Evolutionary conservation across 495 filamentous ascomycete species (phyloP).

Genomic region (Entonaema liquescens): DNA sequence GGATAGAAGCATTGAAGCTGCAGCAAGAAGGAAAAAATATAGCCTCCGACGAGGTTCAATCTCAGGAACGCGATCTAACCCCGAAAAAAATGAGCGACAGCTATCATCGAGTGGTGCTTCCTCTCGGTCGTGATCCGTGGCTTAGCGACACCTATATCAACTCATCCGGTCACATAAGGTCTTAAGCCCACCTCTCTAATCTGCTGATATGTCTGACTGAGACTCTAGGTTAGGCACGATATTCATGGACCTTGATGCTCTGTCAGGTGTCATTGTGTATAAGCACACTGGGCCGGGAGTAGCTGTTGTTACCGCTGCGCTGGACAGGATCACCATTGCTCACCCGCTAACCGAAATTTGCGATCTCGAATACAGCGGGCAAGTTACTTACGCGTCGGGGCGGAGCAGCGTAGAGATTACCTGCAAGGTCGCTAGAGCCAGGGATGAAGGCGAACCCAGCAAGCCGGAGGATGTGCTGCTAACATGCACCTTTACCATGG

Average conservation of each 20-base stretch:
- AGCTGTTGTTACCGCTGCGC: conserved; percentile 82
- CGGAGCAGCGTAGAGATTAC: conserved; percentile 84
- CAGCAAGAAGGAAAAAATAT: conserved; percentile 38
- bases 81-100: conserved; percentile 57
- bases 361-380: conserved; percentile 80
- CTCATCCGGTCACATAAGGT: conserved; percentile 55
- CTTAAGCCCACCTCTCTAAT: not conserved
- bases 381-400: conserved; percentile 83
- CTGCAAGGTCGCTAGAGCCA: conserved; percentile 73
- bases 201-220: conserved; percentile 9
- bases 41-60: conserved; percentile 18
- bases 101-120: conserved; percentile 52
- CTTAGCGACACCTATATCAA: conserved; percentile 56
- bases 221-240: conserved; percentile 32
- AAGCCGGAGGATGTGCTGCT: conserved; percentile 75
- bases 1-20: conserved; percentile 44
- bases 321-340: conserved; percentile 81
- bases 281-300: conserved; percentile 82
- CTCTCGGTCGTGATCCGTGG: conserved; percentile 53
- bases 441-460: conserved; percentile 63
- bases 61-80: conserved; percentile 40
- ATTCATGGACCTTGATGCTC: conserved; percentile 67
- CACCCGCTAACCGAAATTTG: conserved; percentile 79
- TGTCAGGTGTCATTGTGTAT: conserved; percentile 82
- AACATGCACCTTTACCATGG: conserved; percentile 87